phyloP scores from a whole-genome alignment of 371 early-diverging fungal species.

The Fennellomyces sp. region DNA sequence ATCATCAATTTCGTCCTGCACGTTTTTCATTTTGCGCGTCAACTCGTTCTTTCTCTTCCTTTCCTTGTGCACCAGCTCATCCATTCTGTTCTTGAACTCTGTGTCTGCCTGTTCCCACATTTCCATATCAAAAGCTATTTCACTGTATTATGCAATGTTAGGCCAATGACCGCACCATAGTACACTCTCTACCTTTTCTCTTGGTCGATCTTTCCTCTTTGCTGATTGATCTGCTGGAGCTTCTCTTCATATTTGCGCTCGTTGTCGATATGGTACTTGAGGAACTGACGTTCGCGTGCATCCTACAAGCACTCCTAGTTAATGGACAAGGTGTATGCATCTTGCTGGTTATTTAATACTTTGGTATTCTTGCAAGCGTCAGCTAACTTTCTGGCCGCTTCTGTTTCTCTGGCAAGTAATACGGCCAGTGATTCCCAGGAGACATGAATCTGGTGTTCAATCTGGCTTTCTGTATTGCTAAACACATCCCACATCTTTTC shows the following conservation, averaged over 20 bases:
- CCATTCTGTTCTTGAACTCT: conserved; percentile 16
- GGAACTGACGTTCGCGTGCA: conserved; percentile 14
- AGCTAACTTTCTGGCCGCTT: conserved; percentile 10
- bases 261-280: conserved; percentile 15
- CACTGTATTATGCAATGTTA: conserved; percentile 7
- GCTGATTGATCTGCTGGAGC: conserved; percentile 9
- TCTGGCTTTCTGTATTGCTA: neutral
- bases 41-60: conserved; percentile 10
- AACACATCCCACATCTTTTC: conserved; percentile 11
- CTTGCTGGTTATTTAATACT: no score
- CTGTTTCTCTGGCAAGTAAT: conserved; percentile 3
- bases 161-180: neutral
- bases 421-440: conserved; percentile 8
- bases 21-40: conserved; percentile 2
- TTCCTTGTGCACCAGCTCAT: conserved; percentile 22
- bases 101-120: conserved; percentile 29
- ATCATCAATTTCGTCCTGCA: conserved; percentile 20
- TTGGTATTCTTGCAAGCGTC: conserved; percentile 9
- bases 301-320: no score
- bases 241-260: conserved; percentile 15
- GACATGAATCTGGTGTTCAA: conserved; percentile 15
- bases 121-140: conserved; percentile 27
- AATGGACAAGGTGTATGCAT: no score
- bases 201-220: conserved; percentile 16
- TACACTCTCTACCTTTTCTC: conserved; percentile 17